These are phyloP conservation scores for Umbelopsis sp. DNA, from an alignment of 192 early-diverging fungal species.

Conservation along the genomic window DNA sequence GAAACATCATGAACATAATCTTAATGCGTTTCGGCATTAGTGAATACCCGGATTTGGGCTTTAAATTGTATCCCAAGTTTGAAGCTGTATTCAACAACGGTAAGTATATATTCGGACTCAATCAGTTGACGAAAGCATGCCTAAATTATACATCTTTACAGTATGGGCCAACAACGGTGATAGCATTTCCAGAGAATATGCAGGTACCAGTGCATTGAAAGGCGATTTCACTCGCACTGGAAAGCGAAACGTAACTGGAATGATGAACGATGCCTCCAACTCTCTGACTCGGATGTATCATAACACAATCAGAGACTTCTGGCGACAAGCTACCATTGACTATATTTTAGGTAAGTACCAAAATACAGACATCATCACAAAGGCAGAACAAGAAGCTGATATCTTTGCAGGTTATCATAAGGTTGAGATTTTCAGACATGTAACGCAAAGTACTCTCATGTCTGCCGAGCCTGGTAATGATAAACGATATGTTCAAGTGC, in stretches of 20 bases:
- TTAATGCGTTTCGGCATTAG: slow-evolving; percentile 69
- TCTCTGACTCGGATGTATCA: slow-evolving; percentile 76
- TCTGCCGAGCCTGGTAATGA: slow-evolving; percentile 48
- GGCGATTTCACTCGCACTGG: slow-evolving; percentile 80
- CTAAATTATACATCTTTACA: slow-evolving; percentile 16
- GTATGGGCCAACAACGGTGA: slow-evolving; percentile 86
- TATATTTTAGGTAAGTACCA: slow-evolving; percentile 48
- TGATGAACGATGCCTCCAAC: slow-evolving; percentile 79
- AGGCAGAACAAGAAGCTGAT: slow-evolving; percentile 28
- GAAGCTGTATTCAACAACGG: slow-evolving; percentile 66
- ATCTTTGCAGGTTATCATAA: slow-evolving; percentile 35
- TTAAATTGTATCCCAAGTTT: slow-evolving; percentile 64
- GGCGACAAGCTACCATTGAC: slow-evolving; percentile 63
- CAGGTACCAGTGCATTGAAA: slow-evolving; percentile 78
- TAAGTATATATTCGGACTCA: slow-evolving; percentile 2
- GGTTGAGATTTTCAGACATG: slow-evolving; percentile 37
- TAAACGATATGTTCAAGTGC: slow-evolving; percentile 38
- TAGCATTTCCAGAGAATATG: slow-evolving; percentile 75
- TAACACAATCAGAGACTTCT: slow-evolving; percentile 76
- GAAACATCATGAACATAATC: slow-evolving; percentile 66
- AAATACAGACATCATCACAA: slow-evolving; percentile 37
- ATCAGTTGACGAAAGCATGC: background rate
- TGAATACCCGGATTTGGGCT: slow-evolving; percentile 64
- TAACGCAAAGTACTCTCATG: slow-evolving; percentile 28
- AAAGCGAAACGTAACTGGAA: slow-evolving; percentile 70